Percentiles rank a stretch among this genome's conserved stretches.
These are phyloP conservation scores for Suillus subluteus DNA, from an alignment of 768 basidiomycete genomes.

Conservation along the genomic window DNA sequence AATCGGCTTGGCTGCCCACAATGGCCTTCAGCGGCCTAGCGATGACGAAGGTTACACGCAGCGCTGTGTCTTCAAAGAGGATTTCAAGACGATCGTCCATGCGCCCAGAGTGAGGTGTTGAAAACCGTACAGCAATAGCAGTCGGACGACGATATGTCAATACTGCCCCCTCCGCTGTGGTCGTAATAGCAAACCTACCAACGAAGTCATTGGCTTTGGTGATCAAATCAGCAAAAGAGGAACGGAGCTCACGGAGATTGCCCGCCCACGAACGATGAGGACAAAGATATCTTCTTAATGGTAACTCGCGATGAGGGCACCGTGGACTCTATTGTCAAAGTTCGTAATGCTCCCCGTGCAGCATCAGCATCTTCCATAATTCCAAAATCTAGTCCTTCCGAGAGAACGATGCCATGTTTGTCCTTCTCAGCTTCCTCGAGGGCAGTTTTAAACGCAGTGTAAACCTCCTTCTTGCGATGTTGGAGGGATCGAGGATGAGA, in stretches of 20 bases:
- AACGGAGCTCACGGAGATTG: slow-evolving; percentile 13
- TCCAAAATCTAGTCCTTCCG: slow-evolving; percentile 52
- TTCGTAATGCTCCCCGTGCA: slow-evolving; percentile 14
- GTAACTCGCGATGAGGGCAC: slow-evolving; percentile 13
- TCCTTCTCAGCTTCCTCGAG: slow-evolving; percentile 58
- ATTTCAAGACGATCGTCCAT: slow-evolving; percentile 54
- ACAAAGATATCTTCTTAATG: slow-evolving; percentile 18
- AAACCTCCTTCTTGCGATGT: slow-evolving; percentile 44
- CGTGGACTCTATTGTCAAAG: slow-evolving; percentile 19
- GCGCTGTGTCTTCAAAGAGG: slow-evolving; percentile 41
- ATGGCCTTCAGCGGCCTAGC: slow-evolving; percentile 47
- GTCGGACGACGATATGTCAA: slow-evolving; percentile 13
- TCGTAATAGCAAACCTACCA: slow-evolving; percentile 7
- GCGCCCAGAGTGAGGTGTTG: slow-evolving; percentile 40
- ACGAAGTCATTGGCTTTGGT: neutral
- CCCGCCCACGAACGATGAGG: slow-evolving; percentile 4
- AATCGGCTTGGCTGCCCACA: slow-evolving; percentile 53
- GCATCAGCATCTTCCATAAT: slow-evolving; percentile 47
- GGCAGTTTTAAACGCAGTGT: slow-evolving; percentile 42
- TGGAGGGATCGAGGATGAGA: slow-evolving; percentile 31
- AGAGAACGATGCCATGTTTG: slow-evolving; percentile 52
- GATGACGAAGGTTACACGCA: slow-evolving; percentile 47
- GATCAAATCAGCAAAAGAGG: neutral
- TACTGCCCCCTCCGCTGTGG: neutral
- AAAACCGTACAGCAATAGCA: slow-evolving; percentile 17